Base-by-base conservation (phyloP, 345 rosid genomes). In the Turnera subulata region DNA sequence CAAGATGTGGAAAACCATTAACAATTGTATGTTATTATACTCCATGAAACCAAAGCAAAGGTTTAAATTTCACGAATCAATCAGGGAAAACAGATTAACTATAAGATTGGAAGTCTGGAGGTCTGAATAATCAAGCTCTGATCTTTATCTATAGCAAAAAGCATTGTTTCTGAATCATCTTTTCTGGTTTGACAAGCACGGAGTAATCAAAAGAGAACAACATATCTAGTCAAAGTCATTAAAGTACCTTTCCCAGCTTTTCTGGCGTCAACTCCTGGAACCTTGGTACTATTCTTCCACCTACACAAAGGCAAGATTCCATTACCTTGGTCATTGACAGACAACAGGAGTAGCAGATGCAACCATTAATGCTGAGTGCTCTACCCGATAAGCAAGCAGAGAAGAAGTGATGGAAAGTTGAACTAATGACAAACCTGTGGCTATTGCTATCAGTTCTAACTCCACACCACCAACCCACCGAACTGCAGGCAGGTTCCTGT, bases 381-480 rank as follows among this genome's bases (percentile, higher is more conserved):
- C 4, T 12, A 51, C 37, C 39, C 37, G 26, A 11, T 11, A 51
- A 19, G 19, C 26, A 56, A 37, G 49, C 42, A 18, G n/a, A 18
- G 29, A 19, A 11, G 0, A 19, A 33, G 21, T 18, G 17, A 17
- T 16, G 42, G 52, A 33, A 46, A 57, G 25, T 15, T 44, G 35
- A 62, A 65, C 23, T 16, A 21, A 45, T 16, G 1, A 74, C 66
- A 50, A 46, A 85, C 97, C 97, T 64, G 99, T 93, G 58, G 99
- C 99, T 62, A 89, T 93, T 39, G 99, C 99, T 57, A 93, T 93
- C 48, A 89, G 92, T 75, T 93, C 99, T 70, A 93, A 69, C 72
- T 93, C 99, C 50, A 93, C 99, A 64, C 99, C 97, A 60, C 99
- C 99, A 29, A 93, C 99, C 99, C 99, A 93, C 63, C 99, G 84